A percentile compares a stretch with the other conserved stretches of the same genome.
Evolutionary conservation across 768 basidiomycete genomes (phyloP).

Genomic region (Psilocybe sp.): DNA sequence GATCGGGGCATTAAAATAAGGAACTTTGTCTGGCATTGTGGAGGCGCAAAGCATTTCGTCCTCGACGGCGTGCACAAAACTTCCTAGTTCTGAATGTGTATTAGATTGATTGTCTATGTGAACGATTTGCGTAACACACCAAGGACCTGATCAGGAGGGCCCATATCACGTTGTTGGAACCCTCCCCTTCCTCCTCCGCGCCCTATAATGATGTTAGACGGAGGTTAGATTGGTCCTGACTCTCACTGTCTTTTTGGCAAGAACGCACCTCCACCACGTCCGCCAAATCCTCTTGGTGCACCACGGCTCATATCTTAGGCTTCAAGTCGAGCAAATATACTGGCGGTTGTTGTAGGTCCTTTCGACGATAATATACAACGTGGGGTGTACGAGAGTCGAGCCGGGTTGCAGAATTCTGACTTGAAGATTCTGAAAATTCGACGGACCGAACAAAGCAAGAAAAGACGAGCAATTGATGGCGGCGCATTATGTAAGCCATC

Average conservation of each 20-base stretch:
- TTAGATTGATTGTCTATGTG: slow-evolving; percentile 1
- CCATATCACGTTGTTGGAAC: slow-evolving; percentile 66
- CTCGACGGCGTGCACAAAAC: slow-evolving; percentile 93
- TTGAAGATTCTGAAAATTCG: too few species aligned
- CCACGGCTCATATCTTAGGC: slow-evolving; percentile 37
- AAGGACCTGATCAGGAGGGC: slow-evolving; percentile 78
- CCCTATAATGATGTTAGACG: slow-evolving; percentile 25
- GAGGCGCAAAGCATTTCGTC: slow-evolving; percentile 97
- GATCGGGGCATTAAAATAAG: slow-evolving; percentile 98
- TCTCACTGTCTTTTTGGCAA: not conserved
- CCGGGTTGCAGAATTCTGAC: too few species aligned
- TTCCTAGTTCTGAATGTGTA: slow-evolving; percentile 70
- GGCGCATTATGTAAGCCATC: too few species aligned
- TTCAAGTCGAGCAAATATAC: not conserved
- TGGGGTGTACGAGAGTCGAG: too few species aligned
- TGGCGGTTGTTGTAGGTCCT: too few species aligned
- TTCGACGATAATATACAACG: too few species aligned
- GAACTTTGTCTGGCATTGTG: slow-evolving; percentile 83
- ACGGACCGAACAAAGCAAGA: too few species aligned
- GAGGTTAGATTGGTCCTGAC: slow-evolving; percentile 3
- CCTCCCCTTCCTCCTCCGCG: slow-evolving; percentile 71
- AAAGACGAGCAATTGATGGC: too few species aligned
- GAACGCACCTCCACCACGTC: slow-evolving; percentile 48
- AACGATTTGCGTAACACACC: slow-evolving; percentile 40
- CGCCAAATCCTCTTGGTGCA: slow-evolving; percentile 47